Conservation (phyloP, 495 filamentous ascomycete genomes). For the Thozetella sp. region DNA sequence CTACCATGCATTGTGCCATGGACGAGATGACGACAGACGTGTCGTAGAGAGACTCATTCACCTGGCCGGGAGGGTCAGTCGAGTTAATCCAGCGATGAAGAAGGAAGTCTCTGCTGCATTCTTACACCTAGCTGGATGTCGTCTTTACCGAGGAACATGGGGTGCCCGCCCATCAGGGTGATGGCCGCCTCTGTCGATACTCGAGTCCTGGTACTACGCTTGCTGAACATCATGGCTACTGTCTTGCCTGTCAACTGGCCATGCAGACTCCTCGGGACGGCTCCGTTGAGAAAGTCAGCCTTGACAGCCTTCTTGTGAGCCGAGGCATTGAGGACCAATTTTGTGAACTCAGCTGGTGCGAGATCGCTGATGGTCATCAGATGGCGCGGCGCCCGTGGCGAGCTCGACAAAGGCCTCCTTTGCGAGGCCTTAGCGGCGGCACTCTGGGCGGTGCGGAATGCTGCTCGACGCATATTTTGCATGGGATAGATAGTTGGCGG, state of each 20-base stretch:
- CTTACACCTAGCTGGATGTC: slow-evolving; percentile 93
- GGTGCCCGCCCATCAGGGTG: slow-evolving; percentile 80
- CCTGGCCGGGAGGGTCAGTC: slow-evolving; percentile 33
- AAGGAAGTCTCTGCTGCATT: slow-evolving; percentile 2
- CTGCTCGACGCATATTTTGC: slow-evolving; percentile 20
- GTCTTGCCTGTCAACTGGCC: slow-evolving; percentile 66
- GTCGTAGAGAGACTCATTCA: slow-evolving; percentile 90
- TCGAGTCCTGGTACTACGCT: slow-evolving; percentile 88
- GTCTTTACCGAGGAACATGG: slow-evolving; percentile 93
- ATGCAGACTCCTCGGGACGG: slow-evolving; percentile 52
- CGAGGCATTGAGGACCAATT: slow-evolving; percentile 79
- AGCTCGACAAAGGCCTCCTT: slow-evolving; percentile 22
- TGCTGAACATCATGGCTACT: slow-evolving; percentile 94
- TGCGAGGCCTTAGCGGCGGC: slow-evolving; percentile 20
- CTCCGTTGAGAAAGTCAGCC: slow-evolving; percentile 52
- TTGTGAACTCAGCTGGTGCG: slow-evolving; percentile 73
- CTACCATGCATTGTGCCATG: slow-evolving; percentile 90
- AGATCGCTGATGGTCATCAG: slow-evolving; percentile 90
- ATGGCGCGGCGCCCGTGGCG: slow-evolving; percentile 64
- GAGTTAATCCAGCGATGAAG: neutral
- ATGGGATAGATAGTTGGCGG: too few species aligned
- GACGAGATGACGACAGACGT: slow-evolving; percentile 86
- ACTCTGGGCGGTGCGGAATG: slow-evolving; percentile 20
- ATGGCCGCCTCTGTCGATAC: slow-evolving; percentile 91
- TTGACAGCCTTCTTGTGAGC: slow-evolving; percentile 79